Evolutionary conservation across 2,329 filamentous ascomycete genomes (phyloP).

Genomic region (Boeremia lycopersici): DNA sequence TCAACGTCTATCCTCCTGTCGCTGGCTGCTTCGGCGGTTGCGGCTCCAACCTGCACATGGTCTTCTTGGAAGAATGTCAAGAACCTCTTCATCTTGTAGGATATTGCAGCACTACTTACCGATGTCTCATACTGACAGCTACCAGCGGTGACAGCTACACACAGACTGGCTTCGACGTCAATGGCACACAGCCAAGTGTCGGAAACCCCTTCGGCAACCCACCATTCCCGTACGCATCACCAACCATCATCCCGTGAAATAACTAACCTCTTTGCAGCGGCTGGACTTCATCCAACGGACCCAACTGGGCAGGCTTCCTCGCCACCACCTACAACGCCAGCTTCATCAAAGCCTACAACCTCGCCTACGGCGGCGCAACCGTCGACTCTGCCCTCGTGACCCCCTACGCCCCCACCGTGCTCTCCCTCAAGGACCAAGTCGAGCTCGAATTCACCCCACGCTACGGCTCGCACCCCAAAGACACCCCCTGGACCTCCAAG

Average conservation of each 20-base stretch:
- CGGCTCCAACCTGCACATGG: constrained; percentile 35
- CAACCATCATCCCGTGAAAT: not conserved
- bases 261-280: constrained; percentile 27
- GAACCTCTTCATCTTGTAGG: constrained; percentile 44
- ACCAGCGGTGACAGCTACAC: constrained; percentile 65
- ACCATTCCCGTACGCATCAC: constrained; percentile 49
- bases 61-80: constrained; percentile 42
- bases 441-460: constrained; percentile 50
- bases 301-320: constrained; percentile 61
- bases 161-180: constrained; percentile 63
- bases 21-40: constrained; percentile 27
- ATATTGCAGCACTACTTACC: not conserved
- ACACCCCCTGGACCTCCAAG: constrained; percentile 51
- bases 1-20: constrained; percentile 29
- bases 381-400: constrained; percentile 51
- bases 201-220: constrained; percentile 68
- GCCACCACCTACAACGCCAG: constrained; percentile 48
- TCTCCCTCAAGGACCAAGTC: constrained; percentile 60
- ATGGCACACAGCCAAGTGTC: constrained; percentile 57
- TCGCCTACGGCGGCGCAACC: constrained; percentile 57
- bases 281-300: constrained; percentile 52
- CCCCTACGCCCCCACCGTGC: constrained; percentile 57
- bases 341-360: constrained; percentile 57
- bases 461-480: constrained; percentile 45
- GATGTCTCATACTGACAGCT: constrained; percentile 2